A percentile compares a stretch with the other conserved stretches of the same genome.
These are phyloP conservation scores for Russula foetens DNA, from an alignment of 768 basidiomycete genomes.

Conservation along the genomic window DNA sequence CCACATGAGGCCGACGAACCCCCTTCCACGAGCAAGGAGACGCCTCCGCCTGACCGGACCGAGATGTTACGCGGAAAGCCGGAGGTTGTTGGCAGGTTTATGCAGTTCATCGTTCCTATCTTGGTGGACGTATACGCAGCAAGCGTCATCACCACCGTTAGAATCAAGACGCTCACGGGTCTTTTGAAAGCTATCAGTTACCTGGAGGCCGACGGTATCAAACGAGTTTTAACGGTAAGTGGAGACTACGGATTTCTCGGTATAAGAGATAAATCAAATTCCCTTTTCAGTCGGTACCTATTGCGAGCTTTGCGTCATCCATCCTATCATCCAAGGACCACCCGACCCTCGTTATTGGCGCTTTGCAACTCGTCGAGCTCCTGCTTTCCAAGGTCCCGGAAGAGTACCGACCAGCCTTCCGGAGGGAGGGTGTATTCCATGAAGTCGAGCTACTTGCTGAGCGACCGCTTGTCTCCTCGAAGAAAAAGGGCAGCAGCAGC, in stretches of 20 bases:
- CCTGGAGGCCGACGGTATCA: constrained; percentile 67
- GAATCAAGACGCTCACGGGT: constrained; percentile 83
- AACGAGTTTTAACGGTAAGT: constrained; percentile 68
- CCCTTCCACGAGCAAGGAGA: constrained; percentile 26
- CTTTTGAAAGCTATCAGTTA: constrained; percentile 90
- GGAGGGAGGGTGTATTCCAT: constrained; percentile 93
- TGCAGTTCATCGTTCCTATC: constrained; percentile 85
- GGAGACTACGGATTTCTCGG: neutral
- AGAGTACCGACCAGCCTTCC: constrained; percentile 83
- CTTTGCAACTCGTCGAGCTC: constrained; percentile 89
- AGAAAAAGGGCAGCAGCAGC: constrained; percentile 40
- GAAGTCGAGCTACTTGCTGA: constrained; percentile 78
- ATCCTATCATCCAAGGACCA: constrained; percentile 92
- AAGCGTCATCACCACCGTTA: constrained; percentile 79
- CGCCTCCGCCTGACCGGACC: constrained; percentile 46
- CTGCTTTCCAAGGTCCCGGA: constrained; percentile 76
- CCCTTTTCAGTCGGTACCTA: constrained; percentile 67
- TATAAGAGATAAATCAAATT: constrained; percentile 2
- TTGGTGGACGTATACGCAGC: constrained; percentile 99
- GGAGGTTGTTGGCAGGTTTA: constrained; percentile 74
- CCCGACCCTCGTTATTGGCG: constrained; percentile 75
- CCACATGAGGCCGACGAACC: constrained; percentile 16
- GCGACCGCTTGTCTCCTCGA: constrained; percentile 47
- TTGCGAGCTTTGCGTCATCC: constrained; percentile 91
- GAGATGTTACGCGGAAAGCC: constrained; percentile 70